Conservation (phyloP, 2,329 filamentous ascomycete genomes). For the Nigrograna mackinnonii region DNA sequence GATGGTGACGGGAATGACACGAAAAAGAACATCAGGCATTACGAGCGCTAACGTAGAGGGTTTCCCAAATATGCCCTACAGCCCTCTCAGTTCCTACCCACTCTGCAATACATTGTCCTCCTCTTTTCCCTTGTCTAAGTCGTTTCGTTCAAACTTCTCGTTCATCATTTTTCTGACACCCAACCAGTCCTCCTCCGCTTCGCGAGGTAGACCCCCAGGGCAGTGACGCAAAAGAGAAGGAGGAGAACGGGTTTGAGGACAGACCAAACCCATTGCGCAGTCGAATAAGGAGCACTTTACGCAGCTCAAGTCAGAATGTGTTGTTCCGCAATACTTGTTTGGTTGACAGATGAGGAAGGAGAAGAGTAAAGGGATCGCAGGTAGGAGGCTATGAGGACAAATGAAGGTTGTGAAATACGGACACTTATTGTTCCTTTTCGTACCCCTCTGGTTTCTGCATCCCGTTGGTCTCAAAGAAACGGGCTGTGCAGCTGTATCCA, state of each 20-base stretch:
- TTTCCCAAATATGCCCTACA: too few species aligned
- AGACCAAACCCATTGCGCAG: conserved; percentile 23
- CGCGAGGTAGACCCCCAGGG: conserved; percentile 17
- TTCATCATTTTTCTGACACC: conserved; percentile 6
- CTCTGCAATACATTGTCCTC: too few species aligned
- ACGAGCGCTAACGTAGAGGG: too few species aligned
- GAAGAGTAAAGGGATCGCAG: neutral
- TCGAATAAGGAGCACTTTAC: conserved; percentile 31
- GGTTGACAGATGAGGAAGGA: conserved; percentile 1
- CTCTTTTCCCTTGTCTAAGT: too few species aligned
- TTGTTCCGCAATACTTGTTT: neutral
- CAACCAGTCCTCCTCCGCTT: conserved; percentile 9
- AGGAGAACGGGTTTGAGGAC: conserved; percentile 21
- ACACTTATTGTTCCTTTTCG: conserved; percentile 64
- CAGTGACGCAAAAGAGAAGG: conserved; percentile 17
- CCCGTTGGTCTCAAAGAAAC: conserved; percentile 82
- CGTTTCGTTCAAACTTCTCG: neutral
- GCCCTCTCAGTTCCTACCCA: too few species aligned
- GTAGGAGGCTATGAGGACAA: neutral
- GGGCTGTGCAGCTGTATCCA: conserved; percentile 89
- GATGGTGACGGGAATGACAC: too few species aligned
- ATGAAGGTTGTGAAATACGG: conserved; percentile 2
- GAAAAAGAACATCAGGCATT: too few species aligned
- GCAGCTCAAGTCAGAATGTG: conserved; percentile 29
- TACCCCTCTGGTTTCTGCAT: conserved; percentile 84